Base-by-base conservation (phyloP, 2,329 filamentous ascomycete species). In the Fusarium sp. region DNA sequence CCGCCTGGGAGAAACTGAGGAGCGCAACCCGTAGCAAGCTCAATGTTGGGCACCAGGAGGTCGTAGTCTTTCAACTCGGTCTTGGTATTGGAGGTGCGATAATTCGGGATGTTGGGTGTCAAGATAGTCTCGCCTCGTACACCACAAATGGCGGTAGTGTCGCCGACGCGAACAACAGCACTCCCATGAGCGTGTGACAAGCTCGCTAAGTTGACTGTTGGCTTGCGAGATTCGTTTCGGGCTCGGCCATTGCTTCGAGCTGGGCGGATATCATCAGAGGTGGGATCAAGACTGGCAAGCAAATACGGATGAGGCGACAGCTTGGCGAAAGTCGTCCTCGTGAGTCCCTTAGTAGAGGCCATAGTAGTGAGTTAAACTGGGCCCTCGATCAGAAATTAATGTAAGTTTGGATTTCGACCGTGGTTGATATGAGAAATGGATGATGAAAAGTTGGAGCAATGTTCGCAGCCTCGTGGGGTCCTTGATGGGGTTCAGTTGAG, bases 131-230 rank as follows among this genome's bases (percentile, higher is more conserved):
- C 96, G 58, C 88, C 95, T 48, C 95, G 90, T 25, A 99, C 90
- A 63, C 95, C 96, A 79, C 95, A 98, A 41, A 99, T 95, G n/a
- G 95, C 94, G 2, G 94, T 94, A 3, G 95, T 98, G 81, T 97
- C 94, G 51, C 96, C 96, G 57, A 93, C 86, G 39, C 96, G 90
- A 55, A 98, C 93, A 1, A 98, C 92, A 2, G 95, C 92, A 77
- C 94, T 97, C 57, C 96, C 96, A 79, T 97, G 92, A 62, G 94
- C 92, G 81, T 99, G 94, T 2, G 94, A 93, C 55, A 99, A 86
- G 27, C 94, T 96, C 31, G 93, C 93, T 1, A 90, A 90, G 82
- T 98, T 96, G 76, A 96, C 86, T 38, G 91, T 90, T n/a, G 93
- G 90, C 27, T 86, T 81, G 48, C 96, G 91, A 65, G 91, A 89